These are phyloP conservation scores for Diplocarpon rosae DNA, from an alignment of 2,329 filamentous ascomycete genomes.

Conservation along the genomic window DNA sequence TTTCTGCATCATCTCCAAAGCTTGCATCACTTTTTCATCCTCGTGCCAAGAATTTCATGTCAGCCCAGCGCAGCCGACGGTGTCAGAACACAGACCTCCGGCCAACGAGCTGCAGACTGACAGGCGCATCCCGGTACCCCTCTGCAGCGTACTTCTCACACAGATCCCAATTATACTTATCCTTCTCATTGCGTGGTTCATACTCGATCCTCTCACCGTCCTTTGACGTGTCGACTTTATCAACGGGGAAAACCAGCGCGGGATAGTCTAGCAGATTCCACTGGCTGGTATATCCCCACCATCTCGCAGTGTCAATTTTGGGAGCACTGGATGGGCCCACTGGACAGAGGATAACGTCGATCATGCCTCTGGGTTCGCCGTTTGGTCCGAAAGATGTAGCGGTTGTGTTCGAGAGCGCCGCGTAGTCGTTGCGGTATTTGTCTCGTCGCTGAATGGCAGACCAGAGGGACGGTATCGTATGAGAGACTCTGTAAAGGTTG, in stretches of 20 bases:
- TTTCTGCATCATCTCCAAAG: constrained; percentile 27
- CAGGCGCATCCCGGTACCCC: constrained; percentile 31
- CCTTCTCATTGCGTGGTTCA: constrained; percentile 26
- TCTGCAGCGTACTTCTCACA: constrained; percentile 29
- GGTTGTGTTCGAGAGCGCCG: constrained; percentile 21
- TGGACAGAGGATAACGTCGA: constrained; percentile 54
- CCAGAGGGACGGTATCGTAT: constrained; percentile 34
- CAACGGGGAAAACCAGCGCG: constrained; percentile 47
- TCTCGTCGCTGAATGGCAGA: constrained; percentile 31
- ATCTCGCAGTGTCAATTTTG: constrained; percentile 37
- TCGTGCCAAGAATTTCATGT: constrained; percentile 24
- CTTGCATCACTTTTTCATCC: constrained; percentile 30
- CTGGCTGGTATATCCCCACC: constrained; percentile 54
- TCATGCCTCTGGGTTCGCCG: constrained; percentile 23
- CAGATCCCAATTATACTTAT: constrained; percentile 25
- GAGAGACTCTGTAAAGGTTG: constrained; percentile 34
- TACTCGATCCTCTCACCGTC: constrained; percentile 21
- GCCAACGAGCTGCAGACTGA: constrained; percentile 32
- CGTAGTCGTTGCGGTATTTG: constrained; percentile 21
- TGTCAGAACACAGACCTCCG: constrained; percentile 16
- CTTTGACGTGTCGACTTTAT: constrained; percentile 26
- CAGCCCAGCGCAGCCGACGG: constrained; percentile 6
- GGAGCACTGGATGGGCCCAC: constrained; percentile 44
- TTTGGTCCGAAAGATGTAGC: constrained; percentile 24
- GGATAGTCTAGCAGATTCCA: constrained; percentile 64